Conservation (phyloP, 177 flowering plant genomes). For the Telopea speciosissima region DNA sequence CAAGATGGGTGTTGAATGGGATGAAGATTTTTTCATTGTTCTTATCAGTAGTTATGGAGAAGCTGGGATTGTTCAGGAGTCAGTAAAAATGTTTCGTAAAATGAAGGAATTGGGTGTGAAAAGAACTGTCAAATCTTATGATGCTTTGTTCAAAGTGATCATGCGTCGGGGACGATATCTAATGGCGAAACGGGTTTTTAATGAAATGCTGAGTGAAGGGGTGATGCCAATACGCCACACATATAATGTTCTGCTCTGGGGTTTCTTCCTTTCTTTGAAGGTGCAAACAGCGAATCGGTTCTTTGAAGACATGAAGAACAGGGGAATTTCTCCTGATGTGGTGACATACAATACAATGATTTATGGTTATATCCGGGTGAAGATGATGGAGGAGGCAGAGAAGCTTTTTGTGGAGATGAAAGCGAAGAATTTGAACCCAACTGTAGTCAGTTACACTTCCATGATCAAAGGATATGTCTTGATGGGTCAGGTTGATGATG, state of each 20-base stretch:
- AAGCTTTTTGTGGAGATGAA: conserved; percentile 82
- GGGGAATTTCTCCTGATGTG: conserved; percentile 61
- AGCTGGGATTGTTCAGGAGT: conserved; percentile 89
- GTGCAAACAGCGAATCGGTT: conserved; percentile 68
- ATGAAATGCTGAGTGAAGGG: conserved; percentile 76
- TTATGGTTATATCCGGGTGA: conserved; percentile 64
- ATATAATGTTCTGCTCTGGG: conserved; percentile 80
- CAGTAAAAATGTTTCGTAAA: conserved; percentile 71
- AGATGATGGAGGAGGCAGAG: conserved; percentile 79
- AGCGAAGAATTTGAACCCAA: conserved; percentile 55
- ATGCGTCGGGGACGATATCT: conserved; percentile 66
- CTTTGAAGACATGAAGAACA: conserved; percentile 71
- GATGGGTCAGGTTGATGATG: conserved; percentile 63
- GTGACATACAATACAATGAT: conserved; percentile 86
- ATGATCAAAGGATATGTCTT: conserved; percentile 90
- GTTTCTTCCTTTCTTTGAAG: conserved; percentile 65
- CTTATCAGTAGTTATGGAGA: conserved; percentile 78
- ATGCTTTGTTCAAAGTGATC: conserved; percentile 72
- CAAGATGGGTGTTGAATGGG: too few relatives aligned
- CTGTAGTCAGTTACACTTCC: conserved; percentile 72
- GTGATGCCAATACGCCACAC: conserved; percentile 73
- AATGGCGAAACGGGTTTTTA: conserved; percentile 89
- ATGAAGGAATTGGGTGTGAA: conserved; percentile 79
- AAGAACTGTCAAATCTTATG: conserved; percentile 55
- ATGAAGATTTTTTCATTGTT: conserved; percentile 75